Conservation (phyloP, 768 basidiomycete genomes). For the Floccularia luteovirens region DNA sequence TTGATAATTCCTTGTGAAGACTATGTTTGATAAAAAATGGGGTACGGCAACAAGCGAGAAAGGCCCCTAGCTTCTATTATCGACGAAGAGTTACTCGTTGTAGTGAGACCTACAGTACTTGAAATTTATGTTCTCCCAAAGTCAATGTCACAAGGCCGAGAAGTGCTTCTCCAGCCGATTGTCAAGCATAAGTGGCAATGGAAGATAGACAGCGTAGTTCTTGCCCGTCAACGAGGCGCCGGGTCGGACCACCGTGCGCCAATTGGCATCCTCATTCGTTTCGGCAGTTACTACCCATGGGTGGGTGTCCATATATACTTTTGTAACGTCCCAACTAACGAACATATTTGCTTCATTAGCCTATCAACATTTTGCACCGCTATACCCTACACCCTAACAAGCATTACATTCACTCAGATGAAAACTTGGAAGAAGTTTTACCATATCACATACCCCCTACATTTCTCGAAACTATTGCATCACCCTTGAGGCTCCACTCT, state of each 20-base stretch:
- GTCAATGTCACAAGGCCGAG: constrained; percentile 12
- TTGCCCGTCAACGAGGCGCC: constrained; percentile 22
- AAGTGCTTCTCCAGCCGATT: constrained; percentile 30
- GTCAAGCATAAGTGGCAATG: constrained; percentile 44
- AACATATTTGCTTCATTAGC: constrained; percentile 19
- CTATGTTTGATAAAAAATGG: not conserved
- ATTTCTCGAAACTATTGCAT: constrained; percentile 31
- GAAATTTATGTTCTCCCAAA: constrained; percentile 32
- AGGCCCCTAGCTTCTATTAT: constrained; percentile 33
- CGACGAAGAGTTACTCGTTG: constrained; percentile 33
- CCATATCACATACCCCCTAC: constrained; percentile 37
- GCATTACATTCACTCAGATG: constrained; percentile 17
- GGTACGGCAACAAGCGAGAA: constrained; percentile 20
- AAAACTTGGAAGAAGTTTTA: constrained; percentile 24
- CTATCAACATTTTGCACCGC: constrained; percentile 62
- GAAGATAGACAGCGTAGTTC: constrained; percentile 44
- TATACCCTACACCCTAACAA: constrained; percentile 42
- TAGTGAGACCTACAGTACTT: constrained; percentile 32
- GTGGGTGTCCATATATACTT: constrained; percentile 13
- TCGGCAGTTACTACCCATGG: constrained; percentile 53
- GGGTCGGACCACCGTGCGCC: constrained; percentile 12
- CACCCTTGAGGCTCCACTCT: constrained; percentile 52
- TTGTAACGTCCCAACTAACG: not conserved
- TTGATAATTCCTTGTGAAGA: not conserved
- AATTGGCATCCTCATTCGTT: constrained; percentile 52